Evolutionary conservation across 441 rosid genomes (phyloP), one percentile per base, ranked within the genome.

Genomic region (Pelargonium australe): DNA sequence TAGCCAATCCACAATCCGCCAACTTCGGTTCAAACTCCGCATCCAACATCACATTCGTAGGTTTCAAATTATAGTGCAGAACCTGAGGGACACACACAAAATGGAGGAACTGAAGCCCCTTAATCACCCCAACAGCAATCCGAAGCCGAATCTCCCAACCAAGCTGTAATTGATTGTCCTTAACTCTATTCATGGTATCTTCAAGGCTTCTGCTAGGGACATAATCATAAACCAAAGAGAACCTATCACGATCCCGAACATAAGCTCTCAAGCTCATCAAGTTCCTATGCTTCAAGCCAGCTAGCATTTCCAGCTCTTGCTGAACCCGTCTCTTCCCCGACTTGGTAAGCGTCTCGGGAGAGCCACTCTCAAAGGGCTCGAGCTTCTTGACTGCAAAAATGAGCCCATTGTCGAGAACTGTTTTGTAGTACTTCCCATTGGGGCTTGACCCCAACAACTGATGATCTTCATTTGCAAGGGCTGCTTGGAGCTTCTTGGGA

Each of bases 181-280:
- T 85, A 44, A 89, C 86, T 67, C 88, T 80, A 70, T 74, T 76
- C 97, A 95, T 87, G 64, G 84, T 85, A 83, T 95, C 96, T 75
- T 87, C 95, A 2, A 95, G 91, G 76, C 91, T 90, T 74, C 99
- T 96, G 14, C 69, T 85, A 0, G 89, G 82, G 78, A 87, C 77
- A 75, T 86, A 95, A 83, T 94, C 97, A 72, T 91, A 95, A 55
- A 91, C 91, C 25, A 95, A 76, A 62, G 87, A 92, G 76, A 89
- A 82, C 72, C 87, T 81, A 71, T 88, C 81, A 0, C 87, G 78
- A 70, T 90, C 96, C 0, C 93, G 79, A 73, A 92, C 90, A 77
- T 92, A 95, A 76, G 97, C 97, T 66, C 97, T 77, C 62, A 95
- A 74, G 75, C 93, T 90, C 98, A 90, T 90, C 72, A 95, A 78